Evolutionary conservation across 2,329 filamentous ascomycete species (phyloP), one percentile per base, ranked within the genome.

Genomic region (Aspergillus jensenii): DNA sequence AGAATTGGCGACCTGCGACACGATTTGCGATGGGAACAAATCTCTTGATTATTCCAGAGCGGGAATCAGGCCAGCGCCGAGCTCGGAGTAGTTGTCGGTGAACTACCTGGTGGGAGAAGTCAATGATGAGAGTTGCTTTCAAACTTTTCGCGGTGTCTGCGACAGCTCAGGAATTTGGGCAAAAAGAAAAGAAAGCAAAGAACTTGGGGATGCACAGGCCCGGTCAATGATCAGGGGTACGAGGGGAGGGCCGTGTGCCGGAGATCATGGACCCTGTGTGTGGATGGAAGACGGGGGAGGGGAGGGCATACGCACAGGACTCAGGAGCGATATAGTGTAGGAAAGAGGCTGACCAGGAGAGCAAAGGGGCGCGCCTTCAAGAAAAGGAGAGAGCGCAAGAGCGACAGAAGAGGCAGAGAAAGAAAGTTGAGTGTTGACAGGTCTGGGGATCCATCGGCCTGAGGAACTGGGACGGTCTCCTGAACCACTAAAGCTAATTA

Each of bases 1-100:
- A 58, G 59, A 65, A 53, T 46, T 62, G 65, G 59, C 62, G 62
- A 55, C 58, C 62, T 60, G 65, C 64, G 62, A 59, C 61, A 62
- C 51, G 35, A 61, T 60, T 52, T 60, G 61, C 63, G 59, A 60
- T 48, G 55, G 58, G 39, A 56, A 59, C 44, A 50, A 53, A 41
- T 23, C 52, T 51, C 9, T 50, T 53, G 48, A 43, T 55, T 55
- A 48, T 55, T 55, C 45, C 55, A 54, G 49, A 46, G 39, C 51
- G 35, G 50, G 44, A 50, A 37, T 17, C 44, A 60, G 39, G 46
- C 41, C 35, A 37, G 12, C 15, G 35, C 35, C 53, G 48, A 37
- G 35, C 35, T 49, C 49, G 49, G 27, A 57, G 21, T 35, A 43
- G 31, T 44, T 15, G 43, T 47, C 55, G 49, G 49, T 52, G 35